These are phyloP conservation scores for Bolboschoenoplectus hybrid DNA, from an alignment of 202 grass and related monocot genomes.

Conservation along the genomic window DNA sequence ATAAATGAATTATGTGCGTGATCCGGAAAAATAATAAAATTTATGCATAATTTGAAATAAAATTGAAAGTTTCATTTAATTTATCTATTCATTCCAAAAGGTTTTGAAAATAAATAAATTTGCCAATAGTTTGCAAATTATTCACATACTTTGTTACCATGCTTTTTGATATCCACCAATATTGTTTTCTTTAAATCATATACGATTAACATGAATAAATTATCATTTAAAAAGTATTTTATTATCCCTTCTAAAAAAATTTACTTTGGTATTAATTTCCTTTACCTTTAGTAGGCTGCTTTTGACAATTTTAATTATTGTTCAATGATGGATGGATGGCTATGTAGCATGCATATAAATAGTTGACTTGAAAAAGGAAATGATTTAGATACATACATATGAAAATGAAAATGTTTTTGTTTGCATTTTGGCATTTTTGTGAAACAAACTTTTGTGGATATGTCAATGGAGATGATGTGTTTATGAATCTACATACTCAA, in stretches of 20 bases:
- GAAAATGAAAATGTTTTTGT: not conserved
- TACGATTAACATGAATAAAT: not conserved
- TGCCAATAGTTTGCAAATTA: too few relatives aligned
- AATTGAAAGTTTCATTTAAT: too few relatives aligned
- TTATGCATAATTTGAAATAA: too few relatives aligned
- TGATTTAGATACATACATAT: too few relatives aligned
- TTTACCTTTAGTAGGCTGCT: not conserved
- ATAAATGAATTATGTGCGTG: too few relatives aligned
- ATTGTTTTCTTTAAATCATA: too few relatives aligned
- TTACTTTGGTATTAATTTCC: not conserved
- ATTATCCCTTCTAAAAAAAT: not conserved
- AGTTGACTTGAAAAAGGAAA: not conserved
- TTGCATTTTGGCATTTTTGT: not conserved
- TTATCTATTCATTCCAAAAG: too few relatives aligned
- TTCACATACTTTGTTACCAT: too few relatives aligned
- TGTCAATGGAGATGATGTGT: not conserved
- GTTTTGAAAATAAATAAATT: too few relatives aligned
- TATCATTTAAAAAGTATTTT: not conserved
- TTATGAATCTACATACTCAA: not conserved
- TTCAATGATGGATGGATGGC: conserved; percentile 10
- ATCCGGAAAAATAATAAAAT: too few relatives aligned
- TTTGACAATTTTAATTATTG: not conserved
- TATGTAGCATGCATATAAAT: not conserved
- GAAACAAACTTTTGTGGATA: not conserved
- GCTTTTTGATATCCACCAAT: too few relatives aligned